Evolutionary conservation across 1,139 yeast genomes (phyloP), one percentile per base, ranked within the genome.

Genomic region (Suhomyces panamericanus): DNA sequence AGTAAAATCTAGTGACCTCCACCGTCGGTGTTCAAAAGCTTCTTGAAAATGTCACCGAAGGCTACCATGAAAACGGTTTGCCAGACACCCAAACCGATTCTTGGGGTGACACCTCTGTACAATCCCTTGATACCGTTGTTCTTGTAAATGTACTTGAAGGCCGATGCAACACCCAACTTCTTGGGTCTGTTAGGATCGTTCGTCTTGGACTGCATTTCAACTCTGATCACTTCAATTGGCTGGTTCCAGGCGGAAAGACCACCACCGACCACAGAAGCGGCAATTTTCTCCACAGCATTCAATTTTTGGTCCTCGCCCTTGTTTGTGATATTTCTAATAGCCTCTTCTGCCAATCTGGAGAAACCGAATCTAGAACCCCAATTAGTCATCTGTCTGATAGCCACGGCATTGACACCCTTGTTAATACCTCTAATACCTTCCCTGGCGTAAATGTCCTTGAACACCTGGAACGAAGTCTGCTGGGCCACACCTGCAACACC

Each of bases 61-160:
- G 96, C 97, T 49, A 93, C 98, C 98, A 93, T 93, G 68, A 95
- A 93, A 39, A 93, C 89, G 2, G 99, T 93, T 75, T 93, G 99
- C 97, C 98, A 93, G 51, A 93, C 87, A 54, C 98, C 96, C 57
- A 93, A 78, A 45, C 96, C 97, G 55, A 93, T 81, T 77, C 99
- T 86, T 55, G 99, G 99, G 11, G 98, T 81, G 38, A 91, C 97
- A 62, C 99, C 99, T 67, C 96, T 81, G 67, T 91, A 93, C 54
- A 93, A 80, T 44, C 99, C 99, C 71, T 83, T 85, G 50, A 90
- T 52, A 56, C 99, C 99, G 62, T 85, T 87, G 54, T 83, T 79
- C 48, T 77, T 62, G 70, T 90, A 90, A 57, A 93, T 88, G 70
- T 93, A 93, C 59, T 78, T 82, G 61, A 87, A 78, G 32, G 98